Evolutionary conservation across 2,329 filamentous ascomycete genomes (phyloP).

Genomic region (Hansfordia pulvinata): DNA sequence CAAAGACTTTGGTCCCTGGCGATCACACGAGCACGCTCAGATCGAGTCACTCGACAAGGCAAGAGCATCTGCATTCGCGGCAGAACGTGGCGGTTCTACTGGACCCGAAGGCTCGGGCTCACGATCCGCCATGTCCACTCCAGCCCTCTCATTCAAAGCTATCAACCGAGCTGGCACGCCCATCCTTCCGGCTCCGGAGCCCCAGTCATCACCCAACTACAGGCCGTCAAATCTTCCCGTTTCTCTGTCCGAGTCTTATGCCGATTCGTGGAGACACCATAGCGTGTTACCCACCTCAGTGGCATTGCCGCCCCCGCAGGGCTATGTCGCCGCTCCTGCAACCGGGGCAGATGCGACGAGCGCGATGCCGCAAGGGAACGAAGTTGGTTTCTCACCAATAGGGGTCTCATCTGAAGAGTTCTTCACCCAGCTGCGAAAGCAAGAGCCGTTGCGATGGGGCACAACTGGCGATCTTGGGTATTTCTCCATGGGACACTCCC

Average conservation of each 20-base stretch:
- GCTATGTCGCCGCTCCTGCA: conserved; percentile 7
- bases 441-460: conserved; percentile 10
- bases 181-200: conserved; percentile 5
- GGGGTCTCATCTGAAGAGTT: too few species aligned
- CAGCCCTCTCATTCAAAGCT: conserved; percentile 22
- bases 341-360: conserved; percentile 4
- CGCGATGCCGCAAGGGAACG: conserved; percentile 3
- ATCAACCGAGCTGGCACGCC: conserved; percentile 17
- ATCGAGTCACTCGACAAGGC: conserved; percentile 13
- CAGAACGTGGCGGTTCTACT: conserved; percentile 9
- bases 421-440: conserved; percentile 9
- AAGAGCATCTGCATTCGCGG: conserved; percentile 13
- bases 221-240: conserved; percentile 4
- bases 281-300: conserved; percentile 4
- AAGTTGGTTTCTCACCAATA: too few species aligned
- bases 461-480: conserved; percentile 12
- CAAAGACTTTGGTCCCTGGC: conserved; percentile 28
- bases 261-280: conserved; percentile 9
- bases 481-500: conserved; percentile 13
- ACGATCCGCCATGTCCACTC: conserved; percentile 14
- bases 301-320: conserved; percentile 5
- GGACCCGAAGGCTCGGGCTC: conserved; percentile 8
- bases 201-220: conserved; percentile 1
- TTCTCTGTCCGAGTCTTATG: conserved; percentile 7
- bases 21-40: conserved; percentile 17